Base-by-base conservation (phyloP, 495 filamentous ascomycete species). In the Eremomyces bilateralis region DNA sequence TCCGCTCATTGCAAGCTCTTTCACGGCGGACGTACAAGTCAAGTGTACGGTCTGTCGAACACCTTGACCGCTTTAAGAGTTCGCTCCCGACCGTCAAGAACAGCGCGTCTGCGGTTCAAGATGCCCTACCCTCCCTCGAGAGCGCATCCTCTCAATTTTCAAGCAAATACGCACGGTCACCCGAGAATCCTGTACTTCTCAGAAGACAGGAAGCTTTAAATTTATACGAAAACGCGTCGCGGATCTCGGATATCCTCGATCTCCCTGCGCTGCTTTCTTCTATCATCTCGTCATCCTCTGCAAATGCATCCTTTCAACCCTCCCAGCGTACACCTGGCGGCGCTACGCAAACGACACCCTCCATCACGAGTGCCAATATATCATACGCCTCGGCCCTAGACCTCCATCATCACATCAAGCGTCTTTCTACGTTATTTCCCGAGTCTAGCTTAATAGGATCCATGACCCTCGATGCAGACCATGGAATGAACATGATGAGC, bases 21-120 rank as follows among this genome's bases (percentile, higher is more conserved):
- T 85, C 82, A 20, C 83, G 88, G 41, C 79, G 80, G 41, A 94
- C 88, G n/a, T 76, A 95, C 50, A 76, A 78, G 45, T 60, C 79
- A 25, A 72, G 95, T 40, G 80, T 95, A 43, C 61, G 67, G 22
- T 88, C 85, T 11, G 68, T 82, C 15, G 63, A 70, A 41, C 72
- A 79, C 45, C 69, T 95, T 37, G 66, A 75, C 0, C 71, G 71
- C 4, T 64, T 99, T 3, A 60, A 64, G 21, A 57, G 59, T 4
- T 63, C 68, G 8, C 61, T 93, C 5, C 76, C 80, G 0, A 47
- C 62, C n/a, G 57, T 95, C 27, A 65, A 65, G 16, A 56, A 60
- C 29, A 64, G 76, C 42, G 67, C 73, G 1, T 58, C 60, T 22
- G 59, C 72, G 29, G 63, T 95, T 8, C 71, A 71, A 30, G 56